These are phyloP conservation scores for Schizosaccharomyces cryophilus DNA, from an alignment of 805 yeast genomes.

Conservation along the genomic window DNA sequence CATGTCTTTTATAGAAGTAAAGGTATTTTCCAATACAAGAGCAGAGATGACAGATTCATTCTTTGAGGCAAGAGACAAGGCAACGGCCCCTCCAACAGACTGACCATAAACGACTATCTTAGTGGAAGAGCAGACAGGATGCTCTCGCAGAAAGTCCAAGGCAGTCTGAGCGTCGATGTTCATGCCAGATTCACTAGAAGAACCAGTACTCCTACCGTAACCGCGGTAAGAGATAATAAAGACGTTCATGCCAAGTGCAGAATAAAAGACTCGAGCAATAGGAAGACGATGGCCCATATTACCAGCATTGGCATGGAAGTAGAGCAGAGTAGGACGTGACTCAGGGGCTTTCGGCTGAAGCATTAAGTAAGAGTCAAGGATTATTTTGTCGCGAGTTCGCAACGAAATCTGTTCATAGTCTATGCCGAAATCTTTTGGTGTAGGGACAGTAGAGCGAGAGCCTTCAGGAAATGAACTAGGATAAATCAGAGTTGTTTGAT, in stretches of 20 bases:
- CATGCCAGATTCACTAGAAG: slow-evolving; percentile 51
- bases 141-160: slow-evolving; percentile 29
- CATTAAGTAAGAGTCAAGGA: slow-evolving; percentile 38
- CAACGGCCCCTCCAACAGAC: slow-evolving; percentile 87
- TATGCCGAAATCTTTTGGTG: slow-evolving; percentile 48
- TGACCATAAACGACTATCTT: slow-evolving; percentile 57
- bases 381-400: slow-evolving; percentile 44
- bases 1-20: slow-evolving; percentile 45
- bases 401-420: slow-evolving; percentile 37
- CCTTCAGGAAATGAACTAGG: slow-evolving; percentile 66
- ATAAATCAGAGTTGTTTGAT: slow-evolving; percentile 48
- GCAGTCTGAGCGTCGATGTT: slow-evolving; percentile 61
- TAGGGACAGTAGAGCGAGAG: slow-evolving; percentile 35
- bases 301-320: slow-evolving; percentile 84
- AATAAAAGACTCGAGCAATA: slow-evolving; percentile 43
- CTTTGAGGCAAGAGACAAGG: slow-evolving; percentile 47
- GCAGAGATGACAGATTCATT: slow-evolving; percentile 30
- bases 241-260: slow-evolving; percentile 7
- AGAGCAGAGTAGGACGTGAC: slow-evolving; percentile 31
- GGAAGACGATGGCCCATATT: slow-evolving; percentile 83
- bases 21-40: slow-evolving; percentile 66
- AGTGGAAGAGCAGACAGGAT: slow-evolving; percentile 27
- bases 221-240: slow-evolving; percentile 2
- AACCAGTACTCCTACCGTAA: slow-evolving; percentile 48
- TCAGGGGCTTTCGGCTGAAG: slow-evolving; percentile 5